Evolutionary conservation across 2,329 filamentous ascomycete genomes (phyloP).

Genomic region (Boeremia lycopersici): DNA sequence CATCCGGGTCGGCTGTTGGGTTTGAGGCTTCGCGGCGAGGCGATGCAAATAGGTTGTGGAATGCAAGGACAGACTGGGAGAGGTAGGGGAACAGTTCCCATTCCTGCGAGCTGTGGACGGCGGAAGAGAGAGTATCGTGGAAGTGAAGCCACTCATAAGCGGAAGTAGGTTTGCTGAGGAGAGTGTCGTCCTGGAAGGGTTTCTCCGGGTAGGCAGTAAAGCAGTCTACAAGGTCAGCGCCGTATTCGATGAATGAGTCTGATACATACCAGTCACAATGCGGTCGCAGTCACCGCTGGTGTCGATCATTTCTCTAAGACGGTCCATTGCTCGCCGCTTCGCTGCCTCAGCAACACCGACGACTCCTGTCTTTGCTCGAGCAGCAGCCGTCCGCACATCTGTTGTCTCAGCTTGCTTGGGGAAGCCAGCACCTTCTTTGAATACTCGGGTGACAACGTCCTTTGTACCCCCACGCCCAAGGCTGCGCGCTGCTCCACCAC

Average conservation of each 20-base stretch:
- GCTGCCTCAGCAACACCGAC: conserved; percentile 74
- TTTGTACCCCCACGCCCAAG: conserved; percentile 73
- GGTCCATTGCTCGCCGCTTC: conserved; percentile 74
- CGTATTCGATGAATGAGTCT: too few relatives aligned
- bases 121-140: conserved; percentile 80
- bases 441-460: conserved; percentile 79
- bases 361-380: conserved; percentile 51
- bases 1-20: conserved; percentile 49
- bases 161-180: conserved; percentile 82
- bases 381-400: conserved; percentile 60
- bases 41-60: conserved; percentile 88
- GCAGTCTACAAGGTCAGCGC: conserved; percentile 61
- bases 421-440: conserved; percentile 79
- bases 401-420: conserved; percentile 61
- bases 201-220: conserved; percentile 86
- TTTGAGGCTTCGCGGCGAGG: conserved; percentile 53
- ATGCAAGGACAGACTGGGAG: conserved; percentile 83
- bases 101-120: conserved; percentile 82
- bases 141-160: conserved; percentile 97
- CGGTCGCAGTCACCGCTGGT: conserved; percentile 79
- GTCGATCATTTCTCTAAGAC: conserved; percentile 76
- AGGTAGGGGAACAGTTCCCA: conserved; percentile 93
- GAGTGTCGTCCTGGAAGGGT: conserved; percentile 90
- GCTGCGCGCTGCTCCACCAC: conserved; percentile 73
- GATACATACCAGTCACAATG: conserved; percentile 65